Percentiles rank a stretch among this genome's conserved stretches.
Conservation (phyloP, 2,329 filamentous ascomycete species). For the Monilinia fructicola region DNA sequence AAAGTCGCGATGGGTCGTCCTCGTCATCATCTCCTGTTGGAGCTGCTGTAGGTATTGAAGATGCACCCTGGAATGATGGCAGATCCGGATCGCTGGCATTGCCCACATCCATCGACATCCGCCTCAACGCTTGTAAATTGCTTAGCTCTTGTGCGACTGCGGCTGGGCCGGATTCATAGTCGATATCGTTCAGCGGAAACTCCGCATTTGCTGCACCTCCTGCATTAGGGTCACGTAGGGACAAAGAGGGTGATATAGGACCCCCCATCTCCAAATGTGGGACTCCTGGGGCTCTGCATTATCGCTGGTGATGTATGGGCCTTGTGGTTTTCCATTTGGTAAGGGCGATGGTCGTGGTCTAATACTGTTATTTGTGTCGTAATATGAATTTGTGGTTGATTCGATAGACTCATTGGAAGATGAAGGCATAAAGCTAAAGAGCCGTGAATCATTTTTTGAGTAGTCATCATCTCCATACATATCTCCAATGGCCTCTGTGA, state of each 20-base stretch:
- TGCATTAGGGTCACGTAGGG: conserved; percentile 42
- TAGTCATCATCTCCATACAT: conserved; percentile 65
- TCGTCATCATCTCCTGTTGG: conserved; percentile 75
- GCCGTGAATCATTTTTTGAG: conserved; percentile 53
- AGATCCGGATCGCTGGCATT: conserved; percentile 68
- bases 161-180: conserved; percentile 71
- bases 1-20: conserved; percentile 80
- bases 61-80: conserved; percentile 66
- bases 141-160: conserved; percentile 71
- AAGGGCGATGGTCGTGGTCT: conserved; percentile 33
- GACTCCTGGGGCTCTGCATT: conserved; percentile 37
- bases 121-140: conserved; percentile 70
- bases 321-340: conserved; percentile 38
- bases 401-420: conserved; percentile 46
- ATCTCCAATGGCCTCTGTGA: conserved; percentile 73
- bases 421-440: conserved; percentile 56
- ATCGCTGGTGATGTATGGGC: conserved; percentile 38
- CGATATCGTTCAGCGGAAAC: conserved; percentile 69
- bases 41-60: conserved; percentile 67
- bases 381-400: conserved; percentile 32
- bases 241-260: conserved; percentile 44
- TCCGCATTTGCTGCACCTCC: conserved; percentile 56
- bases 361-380: conserved; percentile 30
- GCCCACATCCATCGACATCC: conserved; percentile 76
- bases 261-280: conserved; percentile 41